Evolutionary conservation across 129 eudicot genomes (phyloP), one percentile per base, ranked within the genome.

Genomic region (Helianthus tuberosus): DNA sequence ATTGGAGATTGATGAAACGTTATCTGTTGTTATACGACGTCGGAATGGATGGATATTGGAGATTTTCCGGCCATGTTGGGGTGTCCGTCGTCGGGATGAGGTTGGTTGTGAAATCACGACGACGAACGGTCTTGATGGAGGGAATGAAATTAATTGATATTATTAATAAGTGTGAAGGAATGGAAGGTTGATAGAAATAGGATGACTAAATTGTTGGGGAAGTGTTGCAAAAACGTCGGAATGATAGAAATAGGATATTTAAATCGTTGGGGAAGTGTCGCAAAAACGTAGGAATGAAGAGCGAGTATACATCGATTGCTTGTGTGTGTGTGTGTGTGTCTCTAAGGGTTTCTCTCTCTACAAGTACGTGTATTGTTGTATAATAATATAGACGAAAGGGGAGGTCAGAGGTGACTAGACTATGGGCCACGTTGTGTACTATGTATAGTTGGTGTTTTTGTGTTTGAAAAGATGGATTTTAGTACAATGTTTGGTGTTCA

Each of bases 121-220:
- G 76, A 77, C 55, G 76, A 51, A 66, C 71, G 65, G 23, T 35
- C 32, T 32, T 0, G 54, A 69, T 60, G 25, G 25, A 61, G 8
- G 76, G 50, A 38, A 60, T 7, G 17, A 50, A 38, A 60, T 7
- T 13, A 50, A 32, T 50, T 51, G 76, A 36, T 69, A 61, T 69
- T 50, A 68, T 69, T 50, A 68, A 58, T 8, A 36, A 23, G 25
- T 11, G 49, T 69, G 15, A 23, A 60, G 43, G 52, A 43, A 77
- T 70, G 53, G 38, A 69, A 77, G 81, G 76, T 5, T 77, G 11
- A 77, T 38, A 70, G 10, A 59, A 50, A 77, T 77, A 54, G 48
- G 55, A 77, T 20, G 3, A 61, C 81, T 54, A 17, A 76, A 55
- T 76, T 47, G 74, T 76, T 68, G 80, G 80, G 47, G 32, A 54